Evolutionary conservation across 441 rosid species (phyloP).

Genomic region (Pelargonium fulgidum): DNA sequence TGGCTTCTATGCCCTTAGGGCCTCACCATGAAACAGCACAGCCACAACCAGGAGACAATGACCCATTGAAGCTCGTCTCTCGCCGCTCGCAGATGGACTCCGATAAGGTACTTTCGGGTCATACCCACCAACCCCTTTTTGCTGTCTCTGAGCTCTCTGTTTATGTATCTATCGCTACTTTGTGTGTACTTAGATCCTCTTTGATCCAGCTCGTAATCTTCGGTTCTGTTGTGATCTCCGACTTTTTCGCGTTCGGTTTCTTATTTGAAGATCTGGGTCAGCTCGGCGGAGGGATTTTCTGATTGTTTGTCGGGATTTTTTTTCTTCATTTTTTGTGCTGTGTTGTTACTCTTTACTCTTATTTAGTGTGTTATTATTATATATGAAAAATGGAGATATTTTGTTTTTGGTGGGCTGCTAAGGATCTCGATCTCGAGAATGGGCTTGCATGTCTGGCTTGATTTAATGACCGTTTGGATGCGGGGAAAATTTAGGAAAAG

Average conservation of each 20-base stretch:
- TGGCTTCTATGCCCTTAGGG: slow-evolving; percentile 46
- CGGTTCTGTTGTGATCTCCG: slow-evolving; percentile 8
- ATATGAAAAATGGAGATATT: neutral
- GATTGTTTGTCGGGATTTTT: neutral
- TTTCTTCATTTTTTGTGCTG: neutral
- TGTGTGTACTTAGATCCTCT: slow-evolving; percentile 27
- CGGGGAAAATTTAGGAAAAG: slow-evolving; percentile 12
- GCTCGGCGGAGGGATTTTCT: neutral
- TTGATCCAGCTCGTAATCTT: slow-evolving; percentile 27
- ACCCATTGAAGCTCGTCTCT: slow-evolving; percentile 23
- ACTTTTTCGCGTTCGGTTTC: neutral
- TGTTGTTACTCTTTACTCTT: neutral
- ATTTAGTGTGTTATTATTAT: neutral
- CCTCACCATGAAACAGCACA: slow-evolving; percentile 31
- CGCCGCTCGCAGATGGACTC: slow-evolving; percentile 39
- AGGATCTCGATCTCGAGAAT: slow-evolving; percentile 21
- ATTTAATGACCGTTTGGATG: slow-evolving; percentile 12
- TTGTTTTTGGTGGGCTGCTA: neutral
- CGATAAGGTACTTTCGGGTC: slow-evolving; percentile 34
- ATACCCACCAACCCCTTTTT: neutral
- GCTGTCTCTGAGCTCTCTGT: neutral
- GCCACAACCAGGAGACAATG: slow-evolving; percentile 21
- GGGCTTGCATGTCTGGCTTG: slow-evolving; percentile 10
- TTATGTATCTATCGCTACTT: neutral
- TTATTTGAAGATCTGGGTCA: slow-evolving; percentile 3